These are phyloP conservation scores for Podaxis sp. DNA, from an alignment of 768 basidiomycete genomes.

Conservation along the genomic window DNA sequence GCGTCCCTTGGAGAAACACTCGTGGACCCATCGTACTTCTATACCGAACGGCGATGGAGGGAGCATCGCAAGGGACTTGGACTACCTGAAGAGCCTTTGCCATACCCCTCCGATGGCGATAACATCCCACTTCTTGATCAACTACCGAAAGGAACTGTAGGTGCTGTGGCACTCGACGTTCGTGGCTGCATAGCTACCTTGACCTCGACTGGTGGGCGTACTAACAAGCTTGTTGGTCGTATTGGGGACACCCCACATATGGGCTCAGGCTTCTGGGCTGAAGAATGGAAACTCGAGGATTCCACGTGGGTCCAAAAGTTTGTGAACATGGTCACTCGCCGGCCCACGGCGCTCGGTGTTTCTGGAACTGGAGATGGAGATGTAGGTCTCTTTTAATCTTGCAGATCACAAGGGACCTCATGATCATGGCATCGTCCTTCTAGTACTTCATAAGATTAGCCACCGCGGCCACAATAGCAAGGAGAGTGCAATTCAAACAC, in stretches of 20 bases:
- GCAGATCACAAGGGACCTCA: conserved; percentile 9
- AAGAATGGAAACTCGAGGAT: conserved; percentile 54
- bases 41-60: conserved; percentile 70
- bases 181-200: conserved; percentile 70
- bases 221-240: conserved; percentile 81
- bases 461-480: conserved; percentile 65
- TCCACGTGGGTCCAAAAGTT: conserved; percentile 7
- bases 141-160: conserved; percentile 77
- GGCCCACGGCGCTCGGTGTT: conserved; percentile 58
- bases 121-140: conserved; percentile 43
- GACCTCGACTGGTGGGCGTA: conserved; percentile 81
- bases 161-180: conserved; percentile 77
- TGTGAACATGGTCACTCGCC: conserved; percentile 6
- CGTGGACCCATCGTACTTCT: conserved; percentile 79
- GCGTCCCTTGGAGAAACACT: conserved; percentile 51
- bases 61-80: conserved; percentile 76
- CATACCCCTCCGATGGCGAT: conserved; percentile 27
- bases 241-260: conserved; percentile 82
- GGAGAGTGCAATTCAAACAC: conserved; percentile 58
- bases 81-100: conserved; percentile 65
- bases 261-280: conserved; percentile 84
- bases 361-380: conserved; percentile 87
- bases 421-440: not conserved
- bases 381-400: conserved; percentile 37
- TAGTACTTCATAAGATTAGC: conserved; percentile 79